A percentile compares a stretch with the other conserved stretches of the same genome.
Conservation (phyloP, 192 early-diverging fungal species). For the Coemansia sp. region DNA sequence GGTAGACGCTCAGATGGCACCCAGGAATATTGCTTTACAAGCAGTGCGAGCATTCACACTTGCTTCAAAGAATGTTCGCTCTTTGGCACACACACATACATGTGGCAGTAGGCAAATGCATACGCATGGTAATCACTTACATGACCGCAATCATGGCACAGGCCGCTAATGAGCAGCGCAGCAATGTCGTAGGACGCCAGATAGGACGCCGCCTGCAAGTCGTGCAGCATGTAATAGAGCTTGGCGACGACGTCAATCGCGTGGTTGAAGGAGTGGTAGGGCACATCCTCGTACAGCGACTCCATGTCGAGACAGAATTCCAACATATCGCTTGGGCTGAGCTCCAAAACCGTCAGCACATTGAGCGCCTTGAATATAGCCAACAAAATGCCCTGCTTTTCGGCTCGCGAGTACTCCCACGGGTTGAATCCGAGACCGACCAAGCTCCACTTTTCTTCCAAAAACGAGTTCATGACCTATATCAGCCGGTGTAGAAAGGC, state of each 20-base stretch:
- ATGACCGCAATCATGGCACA: slow-evolving; percentile 90
- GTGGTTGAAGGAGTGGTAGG: slow-evolving; percentile 92
- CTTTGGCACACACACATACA: neutral
- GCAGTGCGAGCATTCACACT: neutral
- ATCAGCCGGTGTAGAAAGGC: neutral
- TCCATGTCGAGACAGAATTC: slow-evolving; percentile 85
- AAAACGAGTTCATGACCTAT: slow-evolving; percentile 46
- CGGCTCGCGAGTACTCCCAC: slow-evolving; percentile 64
- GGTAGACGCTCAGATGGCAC: neutral
- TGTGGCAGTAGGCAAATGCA: neutral
- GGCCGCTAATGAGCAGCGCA: slow-evolving; percentile 74
- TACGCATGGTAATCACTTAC: slow-evolving; percentile 50
- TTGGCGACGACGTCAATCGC: slow-evolving; percentile 86
- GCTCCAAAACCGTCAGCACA: slow-evolving; percentile 61
- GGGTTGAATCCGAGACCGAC: slow-evolving; percentile 59
- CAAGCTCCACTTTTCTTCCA: slow-evolving; percentile 34
- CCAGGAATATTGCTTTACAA: neutral
- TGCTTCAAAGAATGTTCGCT: neutral
- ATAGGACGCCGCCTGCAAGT: slow-evolving; percentile 67
- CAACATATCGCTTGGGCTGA: slow-evolving; percentile 66
- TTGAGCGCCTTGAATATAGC: slow-evolving; percentile 71
- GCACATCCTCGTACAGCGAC: slow-evolving; percentile 76
- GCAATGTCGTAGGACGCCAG: slow-evolving; percentile 71
- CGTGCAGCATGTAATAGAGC: slow-evolving; percentile 72
- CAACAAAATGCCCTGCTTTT: slow-evolving; percentile 81